A percentile compares a stretch with the other conserved stretches of the same genome.
Conservation (phyloP, 768 basidiomycete species). For the Suillus brevipes region DNA sequence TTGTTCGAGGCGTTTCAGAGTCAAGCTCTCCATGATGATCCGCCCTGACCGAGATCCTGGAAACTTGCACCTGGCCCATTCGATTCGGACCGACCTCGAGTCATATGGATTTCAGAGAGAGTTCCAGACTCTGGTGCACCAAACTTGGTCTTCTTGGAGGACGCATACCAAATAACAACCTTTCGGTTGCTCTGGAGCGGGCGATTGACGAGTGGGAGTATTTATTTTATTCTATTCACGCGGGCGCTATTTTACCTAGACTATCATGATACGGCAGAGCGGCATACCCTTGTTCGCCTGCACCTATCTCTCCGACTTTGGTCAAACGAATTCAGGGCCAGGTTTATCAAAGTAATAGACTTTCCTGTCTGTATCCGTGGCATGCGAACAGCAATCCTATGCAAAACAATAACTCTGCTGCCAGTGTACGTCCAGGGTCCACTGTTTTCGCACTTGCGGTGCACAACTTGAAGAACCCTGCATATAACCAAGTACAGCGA, state of each 20-base stretch:
- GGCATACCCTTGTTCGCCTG: background rate
- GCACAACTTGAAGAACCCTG: background rate
- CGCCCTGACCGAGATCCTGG: background rate
- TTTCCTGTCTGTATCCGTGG: background rate
- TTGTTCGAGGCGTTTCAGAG: background rate
- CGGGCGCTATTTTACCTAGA: background rate
- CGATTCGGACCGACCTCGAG: background rate
- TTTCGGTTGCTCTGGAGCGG: background rate
- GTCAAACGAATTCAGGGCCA: background rate
- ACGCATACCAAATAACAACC: background rate
- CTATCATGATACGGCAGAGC: background rate
- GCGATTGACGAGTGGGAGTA: background rate
- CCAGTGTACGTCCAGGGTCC: background rate
- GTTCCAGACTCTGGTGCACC: background rate
- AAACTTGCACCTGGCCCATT: background rate
- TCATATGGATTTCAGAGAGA: background rate
- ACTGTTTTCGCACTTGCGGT: background rate
- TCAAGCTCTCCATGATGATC: background rate
- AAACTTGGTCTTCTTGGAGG: background rate
- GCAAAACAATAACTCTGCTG: background rate
- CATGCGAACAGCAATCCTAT: background rate
- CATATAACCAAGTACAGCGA: background rate
- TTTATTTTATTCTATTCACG: background rate
- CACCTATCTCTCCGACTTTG: background rate
- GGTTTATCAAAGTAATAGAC: background rate